Conservation (phyloP, 2,329 filamentous ascomycete species). For the Paraconiothyrium brasiliense region DNA sequence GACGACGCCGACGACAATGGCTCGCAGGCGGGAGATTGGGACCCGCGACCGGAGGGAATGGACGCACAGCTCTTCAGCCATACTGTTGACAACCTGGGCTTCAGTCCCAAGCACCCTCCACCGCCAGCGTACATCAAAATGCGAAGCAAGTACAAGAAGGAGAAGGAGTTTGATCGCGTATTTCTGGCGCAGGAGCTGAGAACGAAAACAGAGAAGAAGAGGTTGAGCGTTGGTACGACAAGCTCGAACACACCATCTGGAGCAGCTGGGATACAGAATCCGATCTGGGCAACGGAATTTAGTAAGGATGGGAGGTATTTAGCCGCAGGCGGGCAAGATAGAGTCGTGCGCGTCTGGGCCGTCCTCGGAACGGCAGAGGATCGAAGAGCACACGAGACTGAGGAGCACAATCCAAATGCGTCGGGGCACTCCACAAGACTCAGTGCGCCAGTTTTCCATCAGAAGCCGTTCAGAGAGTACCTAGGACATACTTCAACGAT, state of each 20-base stretch:
- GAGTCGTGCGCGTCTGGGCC: conserved; percentile 85
- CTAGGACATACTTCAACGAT: conserved; percentile 85
- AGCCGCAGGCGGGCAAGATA: conserved; percentile 91
- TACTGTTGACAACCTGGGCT: conserved; percentile 75
- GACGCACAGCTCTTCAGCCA: conserved; percentile 85
- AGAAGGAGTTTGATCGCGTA: conserved; percentile 81
- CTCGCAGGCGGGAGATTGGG: conserved; percentile 71
- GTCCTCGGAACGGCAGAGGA: conserved; percentile 86
- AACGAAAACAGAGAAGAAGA: conserved; percentile 55
- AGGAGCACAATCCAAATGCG: conserved; percentile 64
- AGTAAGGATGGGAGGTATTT: conserved; percentile 91
- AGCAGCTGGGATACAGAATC: conserved; percentile 60
- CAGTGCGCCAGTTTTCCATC: conserved; percentile 89
- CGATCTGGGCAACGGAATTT: conserved; percentile 92
- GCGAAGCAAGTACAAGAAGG: conserved; percentile 80
- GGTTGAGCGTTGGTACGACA: conserved; percentile 19
- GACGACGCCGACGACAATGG: conserved; percentile 66
- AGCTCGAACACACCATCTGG: conserved; percentile 44
- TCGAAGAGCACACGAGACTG: conserved; percentile 75
- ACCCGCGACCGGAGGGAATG: conserved; percentile 76
- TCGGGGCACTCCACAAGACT: conserved; percentile 69
- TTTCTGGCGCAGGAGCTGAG: conserved; percentile 94
- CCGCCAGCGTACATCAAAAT: conserved; percentile 92
- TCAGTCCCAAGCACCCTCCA: conserved; percentile 85
- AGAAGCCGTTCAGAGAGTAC: conserved; percentile 81